Base-by-base conservation (phyloP, 2,329 filamentous ascomycete genomes). In the Periconia macrospinosa region DNA sequence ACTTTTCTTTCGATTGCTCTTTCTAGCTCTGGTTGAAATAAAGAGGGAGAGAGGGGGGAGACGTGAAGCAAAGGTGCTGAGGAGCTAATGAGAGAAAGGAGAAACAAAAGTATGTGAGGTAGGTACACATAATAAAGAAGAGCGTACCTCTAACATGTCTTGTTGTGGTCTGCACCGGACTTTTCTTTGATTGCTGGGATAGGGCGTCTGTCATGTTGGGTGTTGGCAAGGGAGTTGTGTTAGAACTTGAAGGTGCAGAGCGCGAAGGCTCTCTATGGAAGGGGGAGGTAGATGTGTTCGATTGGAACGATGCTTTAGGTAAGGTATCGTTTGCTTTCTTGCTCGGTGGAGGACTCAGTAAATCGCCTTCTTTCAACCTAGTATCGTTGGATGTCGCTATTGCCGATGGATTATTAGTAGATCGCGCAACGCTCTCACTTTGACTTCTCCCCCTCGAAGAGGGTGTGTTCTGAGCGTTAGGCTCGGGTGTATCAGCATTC, bases 71-170 rank as follows among this genome's bases (percentile, higher is more conserved):
- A 40, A 23, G 15, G 10, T 15, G 8, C 15, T 6, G 15, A 15
- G 30, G 14, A 18, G 3, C 19, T 40, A 17, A 41, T 13, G 40
- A 19, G 8, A 15, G 15, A 15, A 45, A 27, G 35, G 14, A 17
- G 7, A 37, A 30, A 18, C 10, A 20, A 1, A 43, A 7, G 20
- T 17, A 20, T 13, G 14, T 43, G 17, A 18, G 17, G 41, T 14
- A 6, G n/a, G n/a, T n/a, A n/a, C n/a, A 27, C 23, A 27, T 8
- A 8, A 27, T 8, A 27, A 44, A 23, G 14, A 44, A 27, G 30
- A 18, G 44, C 53, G 18, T 56, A 62, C 61, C 61, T 59, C 55
- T 56, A 8, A 55, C 35, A 42, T 61, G 61, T 20, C 57, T 49
- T 3, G 53, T 48, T 18, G 56, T 56, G 15, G 23, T 45, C 10